Evolutionary conservation across 331 rosid species (phyloP).

Genomic region (Pyrus hybrid): DNA sequence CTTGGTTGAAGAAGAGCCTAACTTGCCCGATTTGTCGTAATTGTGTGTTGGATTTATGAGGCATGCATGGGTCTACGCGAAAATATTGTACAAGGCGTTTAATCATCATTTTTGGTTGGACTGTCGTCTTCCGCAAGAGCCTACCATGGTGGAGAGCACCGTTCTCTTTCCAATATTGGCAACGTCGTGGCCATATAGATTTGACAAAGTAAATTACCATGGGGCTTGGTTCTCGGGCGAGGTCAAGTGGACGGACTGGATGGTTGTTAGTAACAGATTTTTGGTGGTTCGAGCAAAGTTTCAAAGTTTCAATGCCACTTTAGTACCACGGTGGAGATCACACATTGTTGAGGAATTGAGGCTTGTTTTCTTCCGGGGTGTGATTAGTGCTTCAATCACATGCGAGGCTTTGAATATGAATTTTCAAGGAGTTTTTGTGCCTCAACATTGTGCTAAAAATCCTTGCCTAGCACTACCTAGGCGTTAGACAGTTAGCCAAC

Average conservation of each 20-base stretch:
- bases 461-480: too few relatives aligned
- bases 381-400: not conserved
- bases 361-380: too few relatives aligned
- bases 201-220: not conserved
- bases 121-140: not conserved
- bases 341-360: too few relatives aligned
- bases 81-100: not conserved
- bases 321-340: not conserved
- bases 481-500: accelerated
- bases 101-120: too few relatives aligned
- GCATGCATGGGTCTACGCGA: too few relatives aligned
- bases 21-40: too few relatives aligned
- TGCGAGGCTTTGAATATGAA: too few relatives aligned
- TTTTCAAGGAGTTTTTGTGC: too few relatives aligned
- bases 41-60: too few relatives aligned
- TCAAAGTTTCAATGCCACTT: not conserved
- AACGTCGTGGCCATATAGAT: not conserved
- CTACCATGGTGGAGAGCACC: not conserved
- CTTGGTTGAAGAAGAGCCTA: too few relatives aligned
- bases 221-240: not conserved
- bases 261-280: not conserved
- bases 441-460: too few relatives aligned
- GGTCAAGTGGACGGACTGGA: not conserved
- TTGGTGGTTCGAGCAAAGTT: not conserved
- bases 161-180: not conserved